Conservation (phyloP, 2,329 filamentous ascomycete genomes). For the Trichoderma polysporum region DNA sequence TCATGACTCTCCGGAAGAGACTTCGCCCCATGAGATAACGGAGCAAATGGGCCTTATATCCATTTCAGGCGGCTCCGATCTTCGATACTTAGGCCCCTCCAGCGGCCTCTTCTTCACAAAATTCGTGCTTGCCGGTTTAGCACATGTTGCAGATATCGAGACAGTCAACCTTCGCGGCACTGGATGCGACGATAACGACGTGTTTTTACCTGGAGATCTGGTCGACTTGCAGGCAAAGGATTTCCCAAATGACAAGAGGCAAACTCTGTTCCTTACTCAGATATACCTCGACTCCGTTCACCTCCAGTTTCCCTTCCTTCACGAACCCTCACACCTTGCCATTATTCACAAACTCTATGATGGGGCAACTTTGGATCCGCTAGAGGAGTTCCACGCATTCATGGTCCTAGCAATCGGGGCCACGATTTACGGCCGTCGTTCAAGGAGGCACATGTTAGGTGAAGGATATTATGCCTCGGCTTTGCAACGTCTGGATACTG, state of each 20-base stretch:
- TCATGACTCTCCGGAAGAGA: slow-evolving; percentile 24
- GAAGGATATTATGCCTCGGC: slow-evolving; percentile 39
- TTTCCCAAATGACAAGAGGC: slow-evolving; percentile 14
- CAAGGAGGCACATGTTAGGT: slow-evolving; percentile 6
- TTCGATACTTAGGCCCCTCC: slow-evolving; percentile 55
- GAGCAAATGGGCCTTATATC: slow-evolving; percentile 45
- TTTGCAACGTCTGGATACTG: slow-evolving; percentile 45
- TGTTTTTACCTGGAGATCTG: slow-evolving; percentile 34
- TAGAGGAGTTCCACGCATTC: slow-evolving; percentile 47
- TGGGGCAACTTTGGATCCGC: slow-evolving; percentile 29
- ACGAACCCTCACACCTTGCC: slow-evolving; percentile 43
- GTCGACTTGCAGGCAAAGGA: slow-evolving; percentile 33
- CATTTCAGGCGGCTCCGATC: slow-evolving; percentile 46
- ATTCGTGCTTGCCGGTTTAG: slow-evolving; percentile 41
- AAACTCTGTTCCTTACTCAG: slow-evolving; percentile 33
- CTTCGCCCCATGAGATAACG: slow-evolving; percentile 48
- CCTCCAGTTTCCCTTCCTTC: slow-evolving; percentile 50
- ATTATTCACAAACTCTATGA: slow-evolving; percentile 40
- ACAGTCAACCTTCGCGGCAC: neutral
- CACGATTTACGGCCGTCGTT: slow-evolving; percentile 39
- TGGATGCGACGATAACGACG: neutral
- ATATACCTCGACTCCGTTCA: slow-evolving; percentile 52
- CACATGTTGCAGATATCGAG: slow-evolving; percentile 9
- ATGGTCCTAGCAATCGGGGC: slow-evolving; percentile 55
- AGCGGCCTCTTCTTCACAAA: slow-evolving; percentile 55